A percentile compares a stretch with the other conserved stretches of the same genome.
Evolutionary conservation across 176 grass and related monocot genomes (phyloP).

Genomic region (Aegilops sharonensis): DNA sequence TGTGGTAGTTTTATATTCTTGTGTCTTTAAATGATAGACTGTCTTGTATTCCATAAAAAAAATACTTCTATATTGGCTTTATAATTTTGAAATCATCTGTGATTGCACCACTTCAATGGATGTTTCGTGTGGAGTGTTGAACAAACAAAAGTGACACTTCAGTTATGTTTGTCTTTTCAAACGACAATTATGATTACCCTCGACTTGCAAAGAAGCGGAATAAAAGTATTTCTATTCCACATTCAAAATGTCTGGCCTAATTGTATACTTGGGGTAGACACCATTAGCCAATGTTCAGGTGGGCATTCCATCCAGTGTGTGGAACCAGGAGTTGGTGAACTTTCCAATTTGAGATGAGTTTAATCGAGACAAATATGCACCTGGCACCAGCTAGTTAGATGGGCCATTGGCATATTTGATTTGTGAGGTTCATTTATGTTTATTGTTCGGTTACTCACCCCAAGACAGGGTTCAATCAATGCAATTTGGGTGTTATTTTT

Average conservation of each 20-base stretch:
- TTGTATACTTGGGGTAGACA: neutral
- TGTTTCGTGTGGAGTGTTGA: neutral
- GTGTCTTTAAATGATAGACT: neutral
- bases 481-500: neutral
- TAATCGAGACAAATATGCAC: neutral
- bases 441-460: neutral
- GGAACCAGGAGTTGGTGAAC: neutral
- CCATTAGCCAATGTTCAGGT: neutral
- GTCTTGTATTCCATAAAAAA: neutral
- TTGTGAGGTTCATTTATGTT: neutral
- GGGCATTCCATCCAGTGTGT: neutral
- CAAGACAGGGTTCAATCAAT: neutral
- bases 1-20: neutral
- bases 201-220: neutral
- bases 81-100: neutral
- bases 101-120: neutral
- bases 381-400: neutral
- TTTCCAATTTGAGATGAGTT: neutral
- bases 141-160: neutral
- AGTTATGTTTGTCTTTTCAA: neutral
- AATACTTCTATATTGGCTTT: neutral
- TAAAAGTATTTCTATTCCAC: slow-evolving; percentile 5
- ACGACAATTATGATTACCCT: neutral
- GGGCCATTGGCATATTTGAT: neutral
- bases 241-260: neutral